A percentile compares a stretch with the other conserved stretches of the same genome.
Conservation (phyloP, 345 rosid species). For the Cardamine chenopodiifolia region DNA sequence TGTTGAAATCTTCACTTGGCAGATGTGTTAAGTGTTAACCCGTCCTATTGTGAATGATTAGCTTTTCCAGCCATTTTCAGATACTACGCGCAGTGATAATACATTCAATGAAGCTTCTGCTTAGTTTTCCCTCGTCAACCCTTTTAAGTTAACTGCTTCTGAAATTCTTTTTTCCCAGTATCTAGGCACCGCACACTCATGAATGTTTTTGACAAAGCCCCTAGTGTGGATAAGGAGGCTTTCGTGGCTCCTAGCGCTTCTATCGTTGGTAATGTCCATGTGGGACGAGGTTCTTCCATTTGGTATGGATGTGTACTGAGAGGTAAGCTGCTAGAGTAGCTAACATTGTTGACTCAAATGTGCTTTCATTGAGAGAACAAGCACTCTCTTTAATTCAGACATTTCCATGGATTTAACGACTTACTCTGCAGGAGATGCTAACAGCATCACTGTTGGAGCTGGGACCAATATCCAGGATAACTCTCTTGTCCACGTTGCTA, state of each 20-base stretch:
- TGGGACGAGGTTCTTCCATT: conserved; percentile 80
- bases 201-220: conserved; percentile 79
- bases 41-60: neutral
- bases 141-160: conserved; percentile 9
- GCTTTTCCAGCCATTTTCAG: neutral
- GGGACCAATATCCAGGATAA: conserved; percentile 87
- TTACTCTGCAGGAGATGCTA: conserved; percentile 64
- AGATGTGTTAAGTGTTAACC: neutral
- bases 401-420: neutral
- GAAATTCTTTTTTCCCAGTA: conserved; percentile 47
- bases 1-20: neutral
- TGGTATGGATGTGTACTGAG: conserved; percentile 97
- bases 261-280: conserved; percentile 69
- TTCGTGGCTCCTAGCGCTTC: conserved; percentile 95
- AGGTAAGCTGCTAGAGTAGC: conserved; percentile 48
- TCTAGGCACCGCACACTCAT: conserved; percentile 91
- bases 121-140: neutral
- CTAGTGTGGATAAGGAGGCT: conserved; percentile 69
- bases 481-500: conserved; percentile 82
- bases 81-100: neutral
- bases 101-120: conserved; percentile 2
- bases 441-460: conserved; percentile 68
- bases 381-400: neutral
- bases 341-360: conserved; percentile 5
- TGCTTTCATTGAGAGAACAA: conserved; percentile 4